Evolutionary conservation across 2,329 filamentous ascomycete species (phyloP), one percentile per base, ranked within the genome.

Genomic region (Neonectria coccinea): DNA sequence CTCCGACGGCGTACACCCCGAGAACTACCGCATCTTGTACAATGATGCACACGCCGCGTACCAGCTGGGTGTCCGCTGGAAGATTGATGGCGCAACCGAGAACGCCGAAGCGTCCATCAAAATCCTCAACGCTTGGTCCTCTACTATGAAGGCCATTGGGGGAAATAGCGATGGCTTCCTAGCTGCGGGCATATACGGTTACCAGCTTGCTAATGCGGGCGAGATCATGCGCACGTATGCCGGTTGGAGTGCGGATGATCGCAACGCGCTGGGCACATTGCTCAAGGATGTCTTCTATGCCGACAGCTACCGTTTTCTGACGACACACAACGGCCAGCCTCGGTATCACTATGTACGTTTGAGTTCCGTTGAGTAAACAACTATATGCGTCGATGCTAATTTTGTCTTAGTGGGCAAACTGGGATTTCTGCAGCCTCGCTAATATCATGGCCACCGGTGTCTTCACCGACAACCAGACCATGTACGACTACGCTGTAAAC

Each of bases 381-480:
- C 31, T 33, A 12, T 11, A 14, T 36, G 14, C 33, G 33, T 36
- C 3, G 14, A 36, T 36, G 5, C 33, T 36, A 11, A 36, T 16
- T 36, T 36, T 11, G 33, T 36, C 14, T 14, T 12, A 36, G 33
- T 36, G 33, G 33, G 33, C 33, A 12, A 36, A 59, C 47, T 84
- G 82, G 82, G 82, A 83, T 56, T 68, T 82, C 5, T 79, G 76
- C 66, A 83, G 82, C 36, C 72, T 83, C 25, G 78, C 78, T 4
- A 76, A 77, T 1, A 73, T 80, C 67, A 79, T 14, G 76, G 81
- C 33, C 0, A 81, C 82, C 60, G 81, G 80, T 0, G 75, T 83
- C 1, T 72, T 82, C 5, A 73, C 76, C 1, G 81, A 83, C 42
- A 82, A 84, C 57, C 45, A 65, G 33, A 81, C 80, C 2, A 79